A percentile compares a stretch with the other conserved stretches of the same genome.
Conservation (phyloP, 345 rosid species). For the Rhizophora apiculata region DNA sequence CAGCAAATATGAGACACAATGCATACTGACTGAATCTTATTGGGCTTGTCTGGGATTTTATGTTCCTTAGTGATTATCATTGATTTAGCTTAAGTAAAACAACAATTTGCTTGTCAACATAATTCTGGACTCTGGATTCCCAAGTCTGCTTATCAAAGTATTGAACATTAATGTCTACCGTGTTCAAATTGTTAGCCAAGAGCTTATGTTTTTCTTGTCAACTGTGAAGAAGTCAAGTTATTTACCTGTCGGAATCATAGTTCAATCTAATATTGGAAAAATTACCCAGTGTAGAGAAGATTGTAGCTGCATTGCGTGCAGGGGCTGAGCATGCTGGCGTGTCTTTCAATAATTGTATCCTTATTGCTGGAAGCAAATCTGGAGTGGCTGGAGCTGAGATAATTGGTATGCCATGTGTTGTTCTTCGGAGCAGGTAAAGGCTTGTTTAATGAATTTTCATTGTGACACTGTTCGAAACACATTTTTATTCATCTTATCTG, state of each 20-base stretch:
- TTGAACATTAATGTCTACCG: no score
- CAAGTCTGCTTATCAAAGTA: no score
- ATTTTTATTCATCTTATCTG: neutral
- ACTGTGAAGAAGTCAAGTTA: neutral
- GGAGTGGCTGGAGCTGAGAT: slow-evolving; percentile 74
- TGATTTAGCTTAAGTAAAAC: no score
- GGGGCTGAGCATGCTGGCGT: slow-evolving; percentile 71
- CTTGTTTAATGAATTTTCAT: neutral
- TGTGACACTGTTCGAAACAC: neutral
- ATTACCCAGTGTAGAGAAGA: slow-evolving; percentile 55
- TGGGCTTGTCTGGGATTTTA: no score
- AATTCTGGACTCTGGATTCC: no score
- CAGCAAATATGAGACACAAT: no score
- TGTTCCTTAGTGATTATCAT: no score
- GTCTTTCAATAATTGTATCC: slow-evolving; percentile 62
- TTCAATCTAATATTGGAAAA: slow-evolving; percentile 15
- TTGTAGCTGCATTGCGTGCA: slow-evolving; percentile 78
- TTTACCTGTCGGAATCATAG: slow-evolving; percentile 6
- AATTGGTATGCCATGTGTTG: slow-evolving; percentile 87
- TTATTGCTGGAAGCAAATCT: slow-evolving; percentile 77
- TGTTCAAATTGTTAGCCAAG: no score
- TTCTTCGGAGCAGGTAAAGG: slow-evolving; percentile 78
- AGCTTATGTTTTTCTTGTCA: neutral
- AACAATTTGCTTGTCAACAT: no score
- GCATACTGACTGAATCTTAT: no score